Evolutionary conservation across 768 basidiomycete genomes (phyloP), one percentile per base, ranked within the genome.

Genomic region (Xerocomus potaroensis): DNA sequence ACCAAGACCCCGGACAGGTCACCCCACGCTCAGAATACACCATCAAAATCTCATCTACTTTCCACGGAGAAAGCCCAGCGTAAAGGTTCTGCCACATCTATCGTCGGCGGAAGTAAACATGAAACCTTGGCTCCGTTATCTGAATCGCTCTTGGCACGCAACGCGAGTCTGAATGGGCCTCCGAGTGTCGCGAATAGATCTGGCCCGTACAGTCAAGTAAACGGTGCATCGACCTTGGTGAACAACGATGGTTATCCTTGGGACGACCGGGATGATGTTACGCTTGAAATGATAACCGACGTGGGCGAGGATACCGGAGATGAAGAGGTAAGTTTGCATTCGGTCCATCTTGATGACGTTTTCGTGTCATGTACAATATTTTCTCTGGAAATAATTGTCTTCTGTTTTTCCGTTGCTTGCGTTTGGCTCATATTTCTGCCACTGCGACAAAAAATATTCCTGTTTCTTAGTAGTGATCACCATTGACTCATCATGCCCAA

Each of bases 271-370:
- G 80, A 80, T 21, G 78, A 80, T 26, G 79, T 83, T 74, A 80
- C 77, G 16, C 66, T 87, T 53, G 87, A 89, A 56, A 80, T 89
- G 78, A 61, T 84, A 41, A 90, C 84, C 21, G 64, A 73, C 29
- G 59, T 66, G 16, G 63, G 66, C 10, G 84, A 84, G 48, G 79
- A 79, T 6, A 73, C 81, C 21, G 75, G 84, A 3, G 84, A 89
- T 54, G 87, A 90, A 56, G 87, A 89, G 60, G 84, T 82, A 45
- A 41, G 71, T 48, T 39, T 31, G 27, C 1, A 5, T 36, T 36
- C 22, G 16, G 41, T 11, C 21, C 29, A 5, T 27, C 19, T 6
- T 14, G 18, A 14, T 31, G 26, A 27, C 26, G 10, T 29, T 23
- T 45, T 39, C n/a, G n/a, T 34, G 22, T 16, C 21, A 15, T 26